A percentile compares a stretch with the other conserved stretches of the same genome.
Evolutionary conservation across 2,329 filamentous ascomycete species (phyloP).

Genomic region (Tolypocladium pustulatum): DNA sequence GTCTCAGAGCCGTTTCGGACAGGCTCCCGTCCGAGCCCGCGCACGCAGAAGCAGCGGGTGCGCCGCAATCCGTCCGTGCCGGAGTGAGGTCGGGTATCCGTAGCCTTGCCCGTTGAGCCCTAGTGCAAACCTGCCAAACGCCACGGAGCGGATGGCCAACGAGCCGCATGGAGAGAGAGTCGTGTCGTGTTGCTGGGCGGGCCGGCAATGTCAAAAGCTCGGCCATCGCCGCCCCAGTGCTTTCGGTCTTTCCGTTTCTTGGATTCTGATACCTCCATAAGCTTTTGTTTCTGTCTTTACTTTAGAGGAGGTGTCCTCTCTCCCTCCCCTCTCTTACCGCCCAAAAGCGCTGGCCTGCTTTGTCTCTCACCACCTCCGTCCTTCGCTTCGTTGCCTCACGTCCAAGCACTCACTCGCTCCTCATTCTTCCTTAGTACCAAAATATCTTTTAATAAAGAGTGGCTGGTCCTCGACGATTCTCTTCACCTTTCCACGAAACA

Average conservation of each 20-base stretch:
- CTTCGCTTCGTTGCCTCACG: neutral
- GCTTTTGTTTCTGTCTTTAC: neutral
- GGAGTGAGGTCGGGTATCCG: too few relatives aligned
- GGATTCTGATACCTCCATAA: neutral
- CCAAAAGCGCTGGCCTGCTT: slow-evolving; percentile 9
- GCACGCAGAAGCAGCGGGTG: too few relatives aligned
- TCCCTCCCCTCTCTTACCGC: neutral
- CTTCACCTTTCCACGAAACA: neutral
- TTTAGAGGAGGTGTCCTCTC: neutral
- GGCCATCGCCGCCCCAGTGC: neutral
- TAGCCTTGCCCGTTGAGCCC: neutral
- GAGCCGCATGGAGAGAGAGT: neutral
- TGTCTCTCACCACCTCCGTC: slow-evolving; percentile 4
- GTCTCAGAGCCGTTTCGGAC: neutral
- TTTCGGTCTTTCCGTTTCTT: neutral
- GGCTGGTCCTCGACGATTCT: slow-evolving; percentile 2
- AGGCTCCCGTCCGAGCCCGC: neutral
- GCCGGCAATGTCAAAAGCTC: neutral
- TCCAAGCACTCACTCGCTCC: neutral
- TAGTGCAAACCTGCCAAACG: neutral
- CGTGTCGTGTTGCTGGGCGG: neutral
- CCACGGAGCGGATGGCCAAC: neutral
- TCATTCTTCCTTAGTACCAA: neutral
- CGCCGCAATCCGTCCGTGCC: neutral
- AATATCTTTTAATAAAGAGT: neutral